Base-by-base conservation (phyloP, 2,329 filamentous ascomycete genomes). In the Pyrenochaeta sp. region DNA sequence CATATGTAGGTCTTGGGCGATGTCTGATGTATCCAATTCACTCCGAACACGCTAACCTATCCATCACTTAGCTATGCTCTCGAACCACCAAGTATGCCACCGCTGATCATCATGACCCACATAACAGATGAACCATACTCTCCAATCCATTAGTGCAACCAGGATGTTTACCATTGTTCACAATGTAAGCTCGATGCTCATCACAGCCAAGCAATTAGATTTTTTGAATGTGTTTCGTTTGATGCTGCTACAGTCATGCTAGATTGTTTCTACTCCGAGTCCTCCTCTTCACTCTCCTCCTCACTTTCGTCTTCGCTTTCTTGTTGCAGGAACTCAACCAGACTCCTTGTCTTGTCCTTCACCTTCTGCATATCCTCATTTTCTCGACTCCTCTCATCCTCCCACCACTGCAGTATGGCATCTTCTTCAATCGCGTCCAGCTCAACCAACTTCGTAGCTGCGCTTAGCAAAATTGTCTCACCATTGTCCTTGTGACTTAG, bases 361-460 rank as follows among this genome's bases (percentile, higher is more conserved):
- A 97, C 85, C 44, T 79, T 83, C 54, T 77, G 77, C 87, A 97
- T 86, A 47, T 85, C 84, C 49, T 90, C 89, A 12, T 82, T 87
- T 49, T 87, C 87, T 20, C 78, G 83, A 5, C 89, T 88, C 67
- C 87, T 82, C 75, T 84, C 82, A 73, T 96, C 89, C 17, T 82
- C 85, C 93, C 93, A 98, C 95, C 95, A 99, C 42, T 85, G 84
- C 66, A 94, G 79, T 62, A 97, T 90, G 0, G 90, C 92, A 36
- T 97, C 93, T 69, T 97, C 92, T 72, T 97, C 92, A 1, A 97
- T 78, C 14, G 96, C 83, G 61, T 98, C 95, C 43, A 90, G 77
- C 61, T 90, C 87, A 72, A 96, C 96, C 45, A 98, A 81, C 75
- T 92, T 90, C 78, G 96, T 95, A 63, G 92, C 85, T 64, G 92